Evolutionary conservation across 345 rosid genomes (phyloP), one percentile per base, ranked within the genome.

Genomic region (Syzygium aqueum): DNA sequence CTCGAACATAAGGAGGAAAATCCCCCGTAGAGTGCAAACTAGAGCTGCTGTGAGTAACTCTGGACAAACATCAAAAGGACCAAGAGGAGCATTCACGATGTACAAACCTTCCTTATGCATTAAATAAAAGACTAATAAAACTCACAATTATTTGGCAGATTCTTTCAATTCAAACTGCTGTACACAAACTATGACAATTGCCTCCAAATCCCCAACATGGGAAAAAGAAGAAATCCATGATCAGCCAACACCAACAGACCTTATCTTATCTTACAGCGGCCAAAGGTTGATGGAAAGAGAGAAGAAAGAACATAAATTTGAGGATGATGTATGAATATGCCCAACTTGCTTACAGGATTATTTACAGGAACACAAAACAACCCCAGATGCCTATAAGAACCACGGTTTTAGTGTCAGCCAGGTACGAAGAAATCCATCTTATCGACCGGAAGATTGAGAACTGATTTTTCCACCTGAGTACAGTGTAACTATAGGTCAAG

Each of bases 391-490:
- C n/a, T n/a, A n/a, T n/a, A n/a, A n/a, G n/a, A n/a, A n/a, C n/a
- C n/a, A n/a, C n/a, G n/a, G n/a, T n/a, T n/a, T n/a, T n/a, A n/a
- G n/a, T 14, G 84, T 92, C 88, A 97, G 53, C 98, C 99, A 49
- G 99, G 93, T 33, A 95, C 95, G 84, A 90, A 96, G 90, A 92
- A 96, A 91, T 97, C 98, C 99, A 97, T 97, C 93, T 97, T 95
- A 53, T 97, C 99, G 83, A 97, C 97, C 0, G 98, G 98, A 51
- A 97, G 95, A 91, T 97, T 97, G 88, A 96, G 88, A 65, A 95
- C 97, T 14, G 97, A 94, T 86, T 92, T 92, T 27, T 96, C 99
- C 85, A 92, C 99, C 99, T 95, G 52, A 57, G 85, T 51, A 46
- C 86, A 85, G 37, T 25, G 86, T 57, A 40, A 85, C 22, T 43